These are phyloP conservation scores for Waitea zeae DNA, from an alignment of 1,284 basidiomycete species.

Conservation along the genomic window DNA sequence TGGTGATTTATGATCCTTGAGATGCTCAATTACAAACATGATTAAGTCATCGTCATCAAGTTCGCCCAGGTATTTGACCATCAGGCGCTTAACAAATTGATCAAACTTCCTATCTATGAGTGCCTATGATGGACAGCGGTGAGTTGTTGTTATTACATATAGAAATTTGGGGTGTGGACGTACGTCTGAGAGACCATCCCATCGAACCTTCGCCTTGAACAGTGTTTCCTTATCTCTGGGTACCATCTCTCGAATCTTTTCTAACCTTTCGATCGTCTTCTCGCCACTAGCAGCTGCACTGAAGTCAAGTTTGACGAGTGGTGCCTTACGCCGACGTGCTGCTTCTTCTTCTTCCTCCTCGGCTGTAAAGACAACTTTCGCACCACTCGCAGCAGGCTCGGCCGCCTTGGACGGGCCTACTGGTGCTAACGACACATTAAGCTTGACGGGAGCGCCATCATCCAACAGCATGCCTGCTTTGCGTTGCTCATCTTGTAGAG, in stretches of 20 bases:
- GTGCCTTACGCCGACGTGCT: conserved; percentile 62
- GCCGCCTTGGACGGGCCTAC: conserved; percentile 28
- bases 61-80: conserved; percentile 75
- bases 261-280: conserved; percentile 60
- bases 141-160: conserved; percentile 5
- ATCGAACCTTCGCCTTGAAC: conserved; percentile 68
- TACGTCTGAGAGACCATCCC: conserved; percentile 76
- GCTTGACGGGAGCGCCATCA: conserved; percentile 73
- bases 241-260: conserved; percentile 54
- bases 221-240: conserved; percentile 58
- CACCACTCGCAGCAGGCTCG: conserved; percentile 13
- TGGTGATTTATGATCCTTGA: conserved; percentile 72
- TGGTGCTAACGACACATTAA: conserved; percentile 53
- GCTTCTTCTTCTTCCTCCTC: conserved; percentile 72
- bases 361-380: conserved; percentile 34
- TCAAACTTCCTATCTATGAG: conserved; percentile 71
- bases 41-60: conserved; percentile 79
- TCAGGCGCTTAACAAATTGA: conserved; percentile 59
- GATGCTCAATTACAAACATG: conserved; percentile 78
- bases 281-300: conserved; percentile 58
- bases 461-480: conserved; percentile 80
- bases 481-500: conserved; percentile 71
- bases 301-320: conserved; percentile 76
- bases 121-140: too few species aligned
- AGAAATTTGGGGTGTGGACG: conserved; percentile 14